Base-by-base conservation (phyloP, 805 yeast species). In the Debaryomyces maramus region DNA sequence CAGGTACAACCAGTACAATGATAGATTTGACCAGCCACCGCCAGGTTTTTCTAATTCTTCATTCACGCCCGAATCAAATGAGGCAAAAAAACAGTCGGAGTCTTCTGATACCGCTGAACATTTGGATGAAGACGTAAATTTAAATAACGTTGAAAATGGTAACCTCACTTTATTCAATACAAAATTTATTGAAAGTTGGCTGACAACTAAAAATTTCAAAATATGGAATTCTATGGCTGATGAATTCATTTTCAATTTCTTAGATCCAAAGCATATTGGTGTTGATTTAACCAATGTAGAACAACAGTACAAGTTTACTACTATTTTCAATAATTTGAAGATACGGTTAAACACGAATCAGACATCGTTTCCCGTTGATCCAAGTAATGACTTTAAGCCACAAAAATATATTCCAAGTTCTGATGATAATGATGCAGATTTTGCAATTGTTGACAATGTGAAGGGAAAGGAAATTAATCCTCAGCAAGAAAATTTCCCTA, bases 1-100 rank as follows among this genome's bases (percentile, higher is more conserved):
- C 16, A 85, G 95, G 59, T 85, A 82, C 51, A 76, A 76, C 48
- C 79, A 73, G 36, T 88, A 83, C 52, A 50, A 76, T 8, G 65
- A 62, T 4, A 53, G 60, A 35, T 70, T 67, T 41, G 40, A 51
- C 13, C 59, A 50, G 36, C 56, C 54, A n/a, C 76, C 76, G 1
- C 75, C 76, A 0, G 76, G 76, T 0, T 70, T 70, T 34, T 32
- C 44, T 22, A 40, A 47, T 21, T 6, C 8, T 21, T n/a, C 18
- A n/a, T 3, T 13, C 44, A 11, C 39, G 36, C 14, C 29, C 21
- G 29, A 33, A 22, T 10, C 17, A 5, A 4, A 13, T 15, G 29
- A 15, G 6, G 22, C 31, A 14, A 31, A 16, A 6, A 17, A 31
- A 5, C 26, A 22, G 8, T 20, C 40, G n/a, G 43, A 38, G 11